Evolutionary conservation across 1,284 basidiomycete species (phyloP), one percentile per base, ranked within the genome.

Genomic region (Xerocomus cyaneibrunnescens): DNA sequence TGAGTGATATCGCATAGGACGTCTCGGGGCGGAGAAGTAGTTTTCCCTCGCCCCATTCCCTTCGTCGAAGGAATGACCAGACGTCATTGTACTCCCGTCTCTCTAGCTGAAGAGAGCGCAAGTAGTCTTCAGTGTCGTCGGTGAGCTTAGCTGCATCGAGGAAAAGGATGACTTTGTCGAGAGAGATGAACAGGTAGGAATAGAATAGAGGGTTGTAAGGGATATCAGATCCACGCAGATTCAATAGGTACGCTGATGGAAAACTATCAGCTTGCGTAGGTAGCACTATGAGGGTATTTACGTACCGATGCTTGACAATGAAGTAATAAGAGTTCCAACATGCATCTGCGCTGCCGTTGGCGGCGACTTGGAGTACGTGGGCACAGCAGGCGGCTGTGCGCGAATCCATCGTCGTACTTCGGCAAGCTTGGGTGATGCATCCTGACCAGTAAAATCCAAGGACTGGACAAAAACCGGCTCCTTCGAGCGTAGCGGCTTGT

Each of bases 151-250:
- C 66, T 8, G 70, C 64, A 54, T 92, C 87, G 32, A 90, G 71
- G 72, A 92, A 93, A 7, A 92, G 72, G n/a, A 82, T 76, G 1
- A 80, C 75, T 30, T 67, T 69, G 17, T 85, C 76, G 9, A 82
- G 65, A 3, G 84, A 81, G 34, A 96, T 76, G 61, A 85, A 90
- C 10, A 93, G 70, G 63, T 95, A 96, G 0, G 89, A 81, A 47
- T 89, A 89, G 72, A 95, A 94, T 9, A 96, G 79, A 0, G 93
- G 93, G 61, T 89, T 92, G 74, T 83, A 90, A 0, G 89, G 90
- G 28, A 97, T 85, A 62, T 97, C 94, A 5, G 81, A 80, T 40
- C 92, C 92, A 44, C 94, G 85, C 47, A 94, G 25, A 42, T 56
- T 52, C 39, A 54, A 32, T 46, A 49, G 28, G 52, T 68, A 65